phyloP scores from a whole-genome alignment of 495 filamentous ascomycete species.

The Hypoxylon intermedium region DNA sequence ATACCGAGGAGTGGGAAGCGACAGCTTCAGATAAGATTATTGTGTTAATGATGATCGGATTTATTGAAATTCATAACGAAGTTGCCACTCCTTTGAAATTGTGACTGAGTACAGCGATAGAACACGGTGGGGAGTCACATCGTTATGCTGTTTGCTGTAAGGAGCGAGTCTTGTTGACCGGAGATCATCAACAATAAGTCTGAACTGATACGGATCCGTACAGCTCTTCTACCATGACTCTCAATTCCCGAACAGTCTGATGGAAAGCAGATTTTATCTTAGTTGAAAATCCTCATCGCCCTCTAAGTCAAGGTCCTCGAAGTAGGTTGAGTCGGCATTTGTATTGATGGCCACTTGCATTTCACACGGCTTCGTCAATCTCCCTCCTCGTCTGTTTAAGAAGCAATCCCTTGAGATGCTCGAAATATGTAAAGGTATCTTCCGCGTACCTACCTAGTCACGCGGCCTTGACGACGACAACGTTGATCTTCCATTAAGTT shows the following conservation, averaged over 20 bases:
- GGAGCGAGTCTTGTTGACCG: too few species aligned
- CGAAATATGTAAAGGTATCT: conserved; percentile 35
- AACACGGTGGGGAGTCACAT: too few species aligned
- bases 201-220: too few species aligned
- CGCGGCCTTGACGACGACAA: conserved; percentile 4
- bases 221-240: too few species aligned
- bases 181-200: too few species aligned
- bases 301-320: conserved; percentile 28
- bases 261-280: conserved; percentile 29
- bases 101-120: too few species aligned
- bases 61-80: too few species aligned
- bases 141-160: too few species aligned
- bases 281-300: conserved; percentile 19
- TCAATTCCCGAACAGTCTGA: conserved; percentile 42
- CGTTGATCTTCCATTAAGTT: conserved; percentile 15
- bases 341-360: conserved; percentile 26
- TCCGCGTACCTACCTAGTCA: conserved; percentile 2
- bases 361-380: conserved; percentile 11
- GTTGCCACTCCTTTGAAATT: too few species aligned
- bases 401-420: not conserved
- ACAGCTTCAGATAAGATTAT: too few species aligned
- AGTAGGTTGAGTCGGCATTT: not conserved
- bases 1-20: too few species aligned
- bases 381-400: conserved; percentile 27
- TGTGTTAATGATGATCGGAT: too few species aligned